These are phyloP conservation scores for Cladosporium sp. DNA, from an alignment of 2,329 filamentous ascomycete genomes.

Conservation along the genomic window DNA sequence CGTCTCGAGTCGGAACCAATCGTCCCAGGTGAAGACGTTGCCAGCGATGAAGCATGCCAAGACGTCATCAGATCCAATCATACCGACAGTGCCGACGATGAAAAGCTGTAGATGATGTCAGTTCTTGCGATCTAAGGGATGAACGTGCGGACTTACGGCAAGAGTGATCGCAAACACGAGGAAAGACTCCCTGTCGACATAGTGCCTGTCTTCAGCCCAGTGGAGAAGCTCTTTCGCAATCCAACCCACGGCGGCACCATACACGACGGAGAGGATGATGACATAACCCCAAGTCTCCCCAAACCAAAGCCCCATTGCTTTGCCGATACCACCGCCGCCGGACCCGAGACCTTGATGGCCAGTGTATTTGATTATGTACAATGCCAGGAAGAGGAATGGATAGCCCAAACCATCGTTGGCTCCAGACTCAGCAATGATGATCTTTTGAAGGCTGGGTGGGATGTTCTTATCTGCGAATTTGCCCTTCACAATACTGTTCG, in stretches of 20 bases:
- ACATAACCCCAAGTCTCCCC: conserved; percentile 83
- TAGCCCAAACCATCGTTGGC: conserved; percentile 90
- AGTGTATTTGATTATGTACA: conserved; percentile 80
- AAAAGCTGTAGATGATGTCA: conserved; percentile 59
- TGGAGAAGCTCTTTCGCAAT: conserved; percentile 79
- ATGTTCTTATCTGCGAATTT: conserved; percentile 92
- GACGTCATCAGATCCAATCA: conserved; percentile 87
- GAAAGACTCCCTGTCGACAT: conserved; percentile 84
- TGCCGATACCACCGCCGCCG: conserved; percentile 62
- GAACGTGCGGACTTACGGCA: conserved; percentile 57
- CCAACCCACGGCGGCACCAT: conserved; percentile 78
- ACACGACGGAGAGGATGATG: conserved; percentile 75
- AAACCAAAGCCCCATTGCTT: conserved; percentile 79
- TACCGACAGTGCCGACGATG: conserved; percentile 80
- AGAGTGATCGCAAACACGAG: conserved; percentile 83
- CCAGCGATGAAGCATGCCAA: conserved; percentile 91
- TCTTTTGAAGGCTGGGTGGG: conserved; percentile 76
- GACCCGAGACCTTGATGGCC: conserved; percentile 59
- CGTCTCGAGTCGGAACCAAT: conserved; percentile 90
- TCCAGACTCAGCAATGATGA: conserved; percentile 68
- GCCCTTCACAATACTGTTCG: conserved; percentile 88
- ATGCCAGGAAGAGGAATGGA: conserved; percentile 80
- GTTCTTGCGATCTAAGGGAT: neutral
- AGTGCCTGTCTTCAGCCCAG: conserved; percentile 78
- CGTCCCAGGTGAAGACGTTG: conserved; percentile 88